phyloP scores from a whole-genome alignment of 495 filamentous ascomycete species.

The Opeltia flavorubescens region DNA sequence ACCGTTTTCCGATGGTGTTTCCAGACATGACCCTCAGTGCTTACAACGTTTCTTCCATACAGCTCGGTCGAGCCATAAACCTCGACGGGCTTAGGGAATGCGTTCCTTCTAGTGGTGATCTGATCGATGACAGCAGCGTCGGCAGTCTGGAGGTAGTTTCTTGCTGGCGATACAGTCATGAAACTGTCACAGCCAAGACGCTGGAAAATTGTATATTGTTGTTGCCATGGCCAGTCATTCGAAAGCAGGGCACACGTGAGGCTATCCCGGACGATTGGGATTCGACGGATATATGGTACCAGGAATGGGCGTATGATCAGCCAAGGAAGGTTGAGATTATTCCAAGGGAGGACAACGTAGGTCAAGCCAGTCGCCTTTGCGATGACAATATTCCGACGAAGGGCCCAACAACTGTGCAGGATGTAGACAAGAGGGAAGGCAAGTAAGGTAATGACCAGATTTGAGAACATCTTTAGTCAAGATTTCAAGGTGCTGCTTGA shows the following conservation, averaged over 20 bases:
- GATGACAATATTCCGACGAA: background rate
- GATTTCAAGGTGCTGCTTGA: no score
- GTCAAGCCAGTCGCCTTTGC: background rate
- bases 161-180: conserved; percentile 36
- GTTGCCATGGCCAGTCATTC: background rate
- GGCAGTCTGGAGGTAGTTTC: conserved; percentile 32
- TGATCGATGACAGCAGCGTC: conserved; percentile 45
- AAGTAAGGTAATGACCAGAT: background rate
- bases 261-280: background rate
- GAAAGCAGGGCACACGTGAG: background rate
- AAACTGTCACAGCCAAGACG: conserved; percentile 33
- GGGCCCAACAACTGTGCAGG: background rate
- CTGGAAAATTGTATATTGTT: conserved; percentile 27
- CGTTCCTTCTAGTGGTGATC: conserved; percentile 43
- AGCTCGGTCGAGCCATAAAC: conserved; percentile 42
- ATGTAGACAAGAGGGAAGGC: background rate
- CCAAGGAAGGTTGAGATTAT: background rate
- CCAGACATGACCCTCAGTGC: conserved; percentile 49
- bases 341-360: background rate
- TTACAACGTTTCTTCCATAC: conserved; percentile 51
- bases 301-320: background rate
- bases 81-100: conserved; percentile 52
- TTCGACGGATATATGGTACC: background rate
- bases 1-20: conserved; percentile 54
- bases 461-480: background rate